Evolutionary conservation across 306 rosid species (phyloP).

Genomic region (Prunus dulcis): DNA sequence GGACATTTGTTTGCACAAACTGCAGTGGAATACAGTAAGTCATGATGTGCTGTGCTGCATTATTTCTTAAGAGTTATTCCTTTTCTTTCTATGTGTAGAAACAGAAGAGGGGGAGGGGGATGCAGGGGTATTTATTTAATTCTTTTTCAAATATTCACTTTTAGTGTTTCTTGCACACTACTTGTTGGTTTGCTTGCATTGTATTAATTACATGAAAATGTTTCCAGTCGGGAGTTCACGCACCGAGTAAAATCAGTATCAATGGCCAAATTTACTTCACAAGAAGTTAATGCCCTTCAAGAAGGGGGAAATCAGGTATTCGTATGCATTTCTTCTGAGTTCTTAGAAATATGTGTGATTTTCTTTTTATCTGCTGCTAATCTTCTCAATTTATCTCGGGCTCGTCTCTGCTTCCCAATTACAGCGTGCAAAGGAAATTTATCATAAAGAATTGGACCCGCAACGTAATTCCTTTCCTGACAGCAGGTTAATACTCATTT

Average conservation of each 20-base stretch:
- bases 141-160: not conserved
- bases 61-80: conserved; percentile 4
- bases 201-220: conserved; percentile 21
- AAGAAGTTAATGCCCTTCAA: conserved; percentile 93
- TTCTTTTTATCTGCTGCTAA: conserved; percentile 15
- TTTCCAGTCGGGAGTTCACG: conserved; percentile 89
- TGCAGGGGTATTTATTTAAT: not conserved
- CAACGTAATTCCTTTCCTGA: conserved; percentile 79
- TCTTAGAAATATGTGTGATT: conserved; percentile 3
- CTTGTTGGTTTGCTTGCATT: conserved; percentile 23
- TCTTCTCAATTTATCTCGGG: conserved; percentile 25
- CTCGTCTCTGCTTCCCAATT: conserved; percentile 28
- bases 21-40: conserved; percentile 99
- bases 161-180: conserved; percentile 4
- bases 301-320: conserved; percentile 95
- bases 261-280: conserved; percentile 92
- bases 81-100: not conserved
- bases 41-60: conserved; percentile 15
- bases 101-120: not conserved
- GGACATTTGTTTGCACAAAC: conserved; percentile 94
- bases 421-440: conserved; percentile 81
- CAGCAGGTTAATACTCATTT: conserved; percentile 51
- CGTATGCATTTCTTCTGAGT: conserved; percentile 10
- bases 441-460: conserved; percentile 90
- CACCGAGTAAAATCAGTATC: conserved; percentile 93